A percentile compares a stretch with the other conserved stretches of the same genome.
Evolutionary conservation across 331 rosid genomes (phyloP).

Genomic region (Rhamnella rubrinervis): DNA sequence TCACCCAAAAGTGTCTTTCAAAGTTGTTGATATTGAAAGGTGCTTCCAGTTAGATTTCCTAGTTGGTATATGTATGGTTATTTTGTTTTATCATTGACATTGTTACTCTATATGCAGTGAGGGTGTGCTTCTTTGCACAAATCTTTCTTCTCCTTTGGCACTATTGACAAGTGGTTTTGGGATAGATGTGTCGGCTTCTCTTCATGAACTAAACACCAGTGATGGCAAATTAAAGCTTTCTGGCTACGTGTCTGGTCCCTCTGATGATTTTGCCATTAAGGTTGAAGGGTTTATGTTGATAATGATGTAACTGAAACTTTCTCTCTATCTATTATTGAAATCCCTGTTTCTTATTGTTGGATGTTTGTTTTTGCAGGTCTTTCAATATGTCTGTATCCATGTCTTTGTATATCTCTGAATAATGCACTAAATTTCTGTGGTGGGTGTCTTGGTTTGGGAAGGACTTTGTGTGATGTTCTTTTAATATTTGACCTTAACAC

Average conservation of each 20-base stretch:
- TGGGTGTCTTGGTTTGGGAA: conserved; percentile 28
- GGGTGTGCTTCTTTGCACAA: conserved; percentile 67
- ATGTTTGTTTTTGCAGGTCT: conserved; percentile 61
- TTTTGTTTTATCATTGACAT: conserved; percentile 27
- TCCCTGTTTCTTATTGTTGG: conserved; percentile 7
- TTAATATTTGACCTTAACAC: conserved; percentile 50
- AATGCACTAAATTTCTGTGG: conserved; percentile 26
- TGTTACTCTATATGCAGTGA: conserved; percentile 45
- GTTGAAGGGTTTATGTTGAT: conserved; percentile 38
- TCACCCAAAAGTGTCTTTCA: conserved; percentile 61
- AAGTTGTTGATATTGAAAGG: conserved; percentile 79
- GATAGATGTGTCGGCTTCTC: conserved; percentile 50
- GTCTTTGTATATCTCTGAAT: conserved; percentile 32
- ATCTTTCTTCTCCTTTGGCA: conserved; percentile 66
- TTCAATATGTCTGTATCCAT: conserved; percentile 94
- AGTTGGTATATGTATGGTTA: conserved; percentile 14
- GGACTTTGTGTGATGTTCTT: conserved; percentile 22
- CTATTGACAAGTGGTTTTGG: conserved; percentile 75
- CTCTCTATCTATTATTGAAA: conserved; percentile 12
- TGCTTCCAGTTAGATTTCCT: conserved; percentile 30
- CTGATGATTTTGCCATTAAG: conserved; percentile 51
- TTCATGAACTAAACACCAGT: conserved; percentile 50
- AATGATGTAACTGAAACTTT: conserved; percentile 20
- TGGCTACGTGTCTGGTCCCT: conserved; percentile 73
- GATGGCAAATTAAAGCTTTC: conserved; percentile 63